Conservation (phyloP, 345 rosid genomes). For the Toxicodendron radicans region DNA sequence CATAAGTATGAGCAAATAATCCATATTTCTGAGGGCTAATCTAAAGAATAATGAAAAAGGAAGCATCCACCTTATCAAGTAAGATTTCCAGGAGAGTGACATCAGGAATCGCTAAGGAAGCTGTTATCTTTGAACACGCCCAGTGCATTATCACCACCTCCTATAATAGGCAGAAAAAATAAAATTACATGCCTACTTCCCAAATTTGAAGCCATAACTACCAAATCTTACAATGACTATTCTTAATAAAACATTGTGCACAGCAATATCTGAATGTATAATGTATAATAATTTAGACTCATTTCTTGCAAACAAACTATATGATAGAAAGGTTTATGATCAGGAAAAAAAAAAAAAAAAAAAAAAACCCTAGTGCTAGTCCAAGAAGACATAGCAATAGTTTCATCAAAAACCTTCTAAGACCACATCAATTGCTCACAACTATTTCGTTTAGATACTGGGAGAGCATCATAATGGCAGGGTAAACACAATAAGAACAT, state of each 20-base stretch:
- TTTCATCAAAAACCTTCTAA: background rate
- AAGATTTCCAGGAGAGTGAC: constrained; percentile 79
- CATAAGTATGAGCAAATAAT: constrained; percentile 11
- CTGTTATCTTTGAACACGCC: constrained; percentile 94
- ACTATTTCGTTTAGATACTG: background rate
- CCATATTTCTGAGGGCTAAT: background rate
- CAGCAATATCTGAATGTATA: background rate
- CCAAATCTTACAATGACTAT: background rate
- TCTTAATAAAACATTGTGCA: background rate
- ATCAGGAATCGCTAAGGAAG: constrained; percentile 89
- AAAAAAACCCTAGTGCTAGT: background rate
- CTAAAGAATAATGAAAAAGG: constrained; percentile 4
- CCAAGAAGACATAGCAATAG: background rate
- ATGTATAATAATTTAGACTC: no score
- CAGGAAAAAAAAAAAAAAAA: background rate
- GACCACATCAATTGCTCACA: background rate
- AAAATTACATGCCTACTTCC: background rate
- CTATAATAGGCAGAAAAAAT: constrained; percentile 35
- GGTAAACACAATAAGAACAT: background rate
- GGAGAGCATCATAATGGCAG: background rate
- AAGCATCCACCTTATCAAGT: constrained; percentile 79
- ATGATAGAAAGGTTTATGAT: background rate
- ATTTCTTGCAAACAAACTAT: background rate
- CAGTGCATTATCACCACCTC: constrained; percentile 99
- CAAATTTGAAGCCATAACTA: constrained; percentile 4